Percentiles rank a stretch among this genome's conserved stretches.
phyloP scores from a whole-genome alignment of 441 rosid species.

The Isatis lusitanica region DNA sequence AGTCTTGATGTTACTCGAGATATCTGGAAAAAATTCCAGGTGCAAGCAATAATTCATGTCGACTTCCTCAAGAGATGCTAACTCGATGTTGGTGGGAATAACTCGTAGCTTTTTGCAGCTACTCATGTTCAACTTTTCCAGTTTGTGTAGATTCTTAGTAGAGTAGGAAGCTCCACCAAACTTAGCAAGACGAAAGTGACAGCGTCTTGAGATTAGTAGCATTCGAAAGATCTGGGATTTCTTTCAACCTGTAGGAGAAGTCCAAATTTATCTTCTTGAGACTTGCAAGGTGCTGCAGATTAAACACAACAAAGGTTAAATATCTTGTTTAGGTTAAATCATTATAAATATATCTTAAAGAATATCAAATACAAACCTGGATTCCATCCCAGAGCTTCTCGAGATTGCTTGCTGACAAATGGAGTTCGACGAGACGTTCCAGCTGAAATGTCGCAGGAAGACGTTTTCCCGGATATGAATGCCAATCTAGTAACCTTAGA shows the following conservation, averaged over 20 bases:
- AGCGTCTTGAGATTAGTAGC: conserved; percentile 8
- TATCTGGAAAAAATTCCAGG: not conserved
- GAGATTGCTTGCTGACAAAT: conserved; percentile 3
- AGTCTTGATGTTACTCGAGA: not conserved
- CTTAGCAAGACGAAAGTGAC: conserved; percentile 4
- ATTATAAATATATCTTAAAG: not conserved
- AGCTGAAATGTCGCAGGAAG: conserved; percentile 7
- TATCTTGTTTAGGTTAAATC: not conserved
- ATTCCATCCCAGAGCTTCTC: conserved; percentile 23
- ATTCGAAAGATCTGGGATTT: conserved; percentile 39
- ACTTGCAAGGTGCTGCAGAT: conserved; percentile 15
- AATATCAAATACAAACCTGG: conserved; percentile 15
- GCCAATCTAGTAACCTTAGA: conserved; percentile 28
- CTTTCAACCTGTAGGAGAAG: conserved; percentile 2
- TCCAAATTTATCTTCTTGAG: conserved; percentile 30
- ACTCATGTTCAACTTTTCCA: not conserved
- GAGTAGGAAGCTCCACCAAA: conserved; percentile 27
- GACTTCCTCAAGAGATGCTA: not conserved
- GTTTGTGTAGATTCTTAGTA: not conserved
- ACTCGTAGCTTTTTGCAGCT: not conserved
- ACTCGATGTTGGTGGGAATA: conserved; percentile 18
- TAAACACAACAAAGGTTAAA: not conserved
- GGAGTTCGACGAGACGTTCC: not conserved
- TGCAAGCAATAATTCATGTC: not conserved
- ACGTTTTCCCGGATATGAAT: not conserved